phyloP scores from a whole-genome alignment of 495 filamentous ascomycete species.

The Talaromyces wortmannii region DNA sequence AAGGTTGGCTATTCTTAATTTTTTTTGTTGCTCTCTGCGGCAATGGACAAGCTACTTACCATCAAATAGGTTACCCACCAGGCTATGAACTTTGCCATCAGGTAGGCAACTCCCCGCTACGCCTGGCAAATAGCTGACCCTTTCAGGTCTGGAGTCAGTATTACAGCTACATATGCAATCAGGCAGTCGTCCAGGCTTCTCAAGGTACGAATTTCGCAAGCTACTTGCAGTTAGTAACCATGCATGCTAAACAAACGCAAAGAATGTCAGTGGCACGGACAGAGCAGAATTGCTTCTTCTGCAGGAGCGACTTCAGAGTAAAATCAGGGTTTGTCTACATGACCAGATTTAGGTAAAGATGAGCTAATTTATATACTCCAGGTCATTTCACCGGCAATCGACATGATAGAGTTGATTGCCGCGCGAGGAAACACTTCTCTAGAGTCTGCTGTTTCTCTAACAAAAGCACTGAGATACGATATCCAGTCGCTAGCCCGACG shows the following conservation, averaged over 20 bases:
- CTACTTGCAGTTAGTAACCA: background rate
- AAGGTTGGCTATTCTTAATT: conserved; percentile 37
- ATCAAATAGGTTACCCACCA: conserved; percentile 61
- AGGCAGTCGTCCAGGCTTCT: conserved; percentile 73
- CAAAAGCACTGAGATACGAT: conserved; percentile 79
- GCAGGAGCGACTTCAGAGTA: conserved; percentile 71
- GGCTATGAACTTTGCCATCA: conserved; percentile 86
- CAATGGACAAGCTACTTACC: conserved; percentile 6
- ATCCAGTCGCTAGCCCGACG: conserved; percentile 80
- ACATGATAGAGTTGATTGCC: conserved; percentile 89
- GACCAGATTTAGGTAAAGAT: background rate
- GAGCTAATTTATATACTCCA: conserved; percentile 14
- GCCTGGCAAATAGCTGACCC: background rate
- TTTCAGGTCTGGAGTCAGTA: conserved; percentile 71
- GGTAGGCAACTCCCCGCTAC: conserved; percentile 23
- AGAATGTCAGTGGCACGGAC: conserved; percentile 64
- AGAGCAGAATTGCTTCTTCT: conserved; percentile 63
- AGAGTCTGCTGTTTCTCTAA: conserved; percentile 80
- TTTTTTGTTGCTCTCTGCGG: background rate
- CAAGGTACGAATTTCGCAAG: conserved; percentile 44
- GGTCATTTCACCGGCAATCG: conserved; percentile 89
- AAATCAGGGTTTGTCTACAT: conserved; percentile 60
- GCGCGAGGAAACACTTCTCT: conserved; percentile 92
- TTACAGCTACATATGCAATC: conserved; percentile 83
- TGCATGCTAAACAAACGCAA: background rate